phyloP scores from a whole-genome alignment of 768 basidiomycete genomes.

The Mycena vitilis region DNA sequence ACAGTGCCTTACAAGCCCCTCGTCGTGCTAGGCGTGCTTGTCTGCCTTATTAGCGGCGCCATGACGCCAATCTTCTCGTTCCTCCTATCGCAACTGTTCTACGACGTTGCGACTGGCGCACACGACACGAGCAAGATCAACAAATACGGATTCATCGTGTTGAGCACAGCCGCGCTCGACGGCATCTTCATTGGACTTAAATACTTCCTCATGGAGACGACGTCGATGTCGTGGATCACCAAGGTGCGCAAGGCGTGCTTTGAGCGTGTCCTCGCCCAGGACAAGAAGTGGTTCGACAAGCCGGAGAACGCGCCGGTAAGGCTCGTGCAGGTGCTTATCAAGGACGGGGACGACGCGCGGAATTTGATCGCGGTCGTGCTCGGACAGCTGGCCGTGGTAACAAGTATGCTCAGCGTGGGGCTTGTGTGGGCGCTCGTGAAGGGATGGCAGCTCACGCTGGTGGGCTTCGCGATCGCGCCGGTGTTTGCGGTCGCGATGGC shows the following conservation, averaged over 20 bases:
- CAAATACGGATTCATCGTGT: constrained; percentile 76
- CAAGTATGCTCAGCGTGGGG: constrained; percentile 84
- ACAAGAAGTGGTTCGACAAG: constrained; percentile 90
- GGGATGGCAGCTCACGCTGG: constrained; percentile 84
- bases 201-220: constrained; percentile 83
- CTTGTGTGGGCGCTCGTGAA: constrained; percentile 80
- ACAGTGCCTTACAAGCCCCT: constrained; percentile 81
- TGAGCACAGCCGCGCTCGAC: constrained; percentile 81
- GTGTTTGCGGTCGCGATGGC: constrained; percentile 78
- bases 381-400: constrained; percentile 75
- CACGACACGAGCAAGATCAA: constrained; percentile 73
- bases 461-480: constrained; percentile 78
- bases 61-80: constrained; percentile 95
- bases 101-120: constrained; percentile 78
- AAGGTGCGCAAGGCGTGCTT: constrained; percentile 69
- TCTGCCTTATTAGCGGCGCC: constrained; percentile 79
- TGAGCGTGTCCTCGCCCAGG: constrained; percentile 74
- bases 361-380: constrained; percentile 55
- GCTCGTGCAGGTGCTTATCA: constrained; percentile 74
- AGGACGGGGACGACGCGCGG: constrained; percentile 80
- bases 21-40: constrained; percentile 75
- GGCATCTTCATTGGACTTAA: constrained; percentile 81
- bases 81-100: constrained; percentile 85
- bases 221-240: constrained; percentile 81
- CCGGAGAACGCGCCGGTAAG: constrained; percentile 65